A percentile compares a stretch with the other conserved stretches of the same genome.
phyloP scores from a whole-genome alignment of 805 yeast genomes.

The Kuraishia cidri region DNA sequence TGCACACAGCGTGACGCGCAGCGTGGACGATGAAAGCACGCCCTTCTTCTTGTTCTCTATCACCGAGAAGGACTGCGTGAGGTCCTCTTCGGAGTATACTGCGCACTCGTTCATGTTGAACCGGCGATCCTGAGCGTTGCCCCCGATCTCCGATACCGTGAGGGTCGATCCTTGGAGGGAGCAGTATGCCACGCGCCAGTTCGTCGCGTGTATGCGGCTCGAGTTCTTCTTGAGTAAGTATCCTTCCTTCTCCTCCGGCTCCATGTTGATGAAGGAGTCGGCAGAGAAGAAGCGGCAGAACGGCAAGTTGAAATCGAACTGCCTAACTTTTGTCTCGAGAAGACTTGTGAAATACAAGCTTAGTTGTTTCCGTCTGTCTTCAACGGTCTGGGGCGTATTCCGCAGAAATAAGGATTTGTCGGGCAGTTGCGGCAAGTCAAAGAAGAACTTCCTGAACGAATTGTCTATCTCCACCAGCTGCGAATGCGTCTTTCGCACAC shows the following conservation, averaged over 20 bases:
- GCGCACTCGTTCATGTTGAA: slow-evolving; percentile 11
- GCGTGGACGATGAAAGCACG: slow-evolving; percentile 19
- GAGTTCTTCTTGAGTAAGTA: slow-evolving; percentile 5
- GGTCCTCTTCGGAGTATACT: slow-evolving; percentile 12
- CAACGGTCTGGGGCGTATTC: slow-evolving; percentile 58
- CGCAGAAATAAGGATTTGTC: slow-evolving; percentile 49
- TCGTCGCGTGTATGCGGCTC: slow-evolving; percentile 4
- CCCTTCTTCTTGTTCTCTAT: slow-evolving; percentile 17
- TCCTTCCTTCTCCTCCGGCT: slow-evolving; percentile 6
- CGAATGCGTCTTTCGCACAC: slow-evolving; percentile 53
- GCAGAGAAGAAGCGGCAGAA: slow-evolving; percentile 61
- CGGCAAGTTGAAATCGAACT: slow-evolving; percentile 37
- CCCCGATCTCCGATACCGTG: slow-evolving; percentile 8
- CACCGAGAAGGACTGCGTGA: slow-evolving; percentile 14
- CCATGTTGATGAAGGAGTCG: slow-evolving; percentile 35
- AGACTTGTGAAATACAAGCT: slow-evolving; percentile 53
- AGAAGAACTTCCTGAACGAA: slow-evolving; percentile 43
- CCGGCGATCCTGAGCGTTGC: slow-evolving; percentile 14
- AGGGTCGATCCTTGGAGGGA: slow-evolving; percentile 3
- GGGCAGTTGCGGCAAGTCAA: slow-evolving; percentile 57
- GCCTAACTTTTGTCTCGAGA: slow-evolving; percentile 47
- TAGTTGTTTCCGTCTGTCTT: slow-evolving; percentile 43
- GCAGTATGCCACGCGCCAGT: slow-evolving; percentile 6
- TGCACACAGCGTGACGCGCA: slow-evolving; percentile 49
- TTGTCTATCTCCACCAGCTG: slow-evolving; percentile 57